Evolutionary conservation across 2,329 filamentous ascomycete genomes (phyloP).

Genomic region (Sordariomycetes sp.): DNA sequence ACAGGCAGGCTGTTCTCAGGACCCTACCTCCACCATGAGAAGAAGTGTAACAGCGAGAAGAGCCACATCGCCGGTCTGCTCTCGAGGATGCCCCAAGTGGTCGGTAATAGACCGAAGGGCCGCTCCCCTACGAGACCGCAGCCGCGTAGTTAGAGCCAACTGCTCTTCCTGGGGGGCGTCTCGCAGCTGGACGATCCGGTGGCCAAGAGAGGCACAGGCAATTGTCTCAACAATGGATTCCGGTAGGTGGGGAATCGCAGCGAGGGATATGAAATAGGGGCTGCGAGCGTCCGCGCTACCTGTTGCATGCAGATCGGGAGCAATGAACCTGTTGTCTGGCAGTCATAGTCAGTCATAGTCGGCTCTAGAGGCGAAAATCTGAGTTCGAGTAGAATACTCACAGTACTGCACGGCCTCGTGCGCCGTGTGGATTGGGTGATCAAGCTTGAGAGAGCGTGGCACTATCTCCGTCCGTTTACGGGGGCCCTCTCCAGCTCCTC

Average conservation of each 20-base stretch:
- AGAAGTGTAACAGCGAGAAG: constrained; percentile 8
- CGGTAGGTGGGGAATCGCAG: not conserved
- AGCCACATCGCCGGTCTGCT: not conserved
- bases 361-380: not conserved
- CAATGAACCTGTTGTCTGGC: not conserved
- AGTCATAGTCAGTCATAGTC: not conserved
- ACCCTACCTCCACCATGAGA: constrained; percentile 9
- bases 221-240: not conserved
- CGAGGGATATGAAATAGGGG: not conserved
- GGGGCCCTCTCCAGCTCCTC: too few relatives aligned
- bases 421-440: not conserved
- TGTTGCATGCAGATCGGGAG: not conserved
- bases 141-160: not conserved
- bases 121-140: not conserved
- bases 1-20: not conserved
- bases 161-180: not conserved
- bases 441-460: not conserved
- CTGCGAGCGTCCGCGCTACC: not conserved
- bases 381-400: not conserved
- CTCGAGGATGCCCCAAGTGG: not conserved
- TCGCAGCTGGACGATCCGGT: not conserved
- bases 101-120: constrained; percentile 5
- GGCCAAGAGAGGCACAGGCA: not conserved
- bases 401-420: not conserved
- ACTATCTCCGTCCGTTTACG: not conserved